phyloP scores from a whole-genome alignment of 2,329 filamentous ascomycete genomes.

The Aspergillus japonicus region DNA sequence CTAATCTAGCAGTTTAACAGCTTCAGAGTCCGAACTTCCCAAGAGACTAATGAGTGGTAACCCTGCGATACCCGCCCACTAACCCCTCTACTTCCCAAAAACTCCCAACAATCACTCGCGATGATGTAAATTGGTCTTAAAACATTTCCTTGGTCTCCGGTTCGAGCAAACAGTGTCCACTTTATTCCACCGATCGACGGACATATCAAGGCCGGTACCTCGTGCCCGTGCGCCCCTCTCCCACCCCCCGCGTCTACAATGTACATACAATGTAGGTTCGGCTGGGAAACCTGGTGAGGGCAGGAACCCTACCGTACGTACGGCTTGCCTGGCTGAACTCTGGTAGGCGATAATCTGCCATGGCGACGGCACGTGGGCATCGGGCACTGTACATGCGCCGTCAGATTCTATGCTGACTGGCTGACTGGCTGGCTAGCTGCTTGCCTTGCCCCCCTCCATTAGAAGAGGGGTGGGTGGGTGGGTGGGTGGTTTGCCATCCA shows the following conservation, averaged over 20 bases:
- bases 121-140: not conserved
- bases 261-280: constrained; percentile 2
- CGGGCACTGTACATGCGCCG: constrained; percentile 6
- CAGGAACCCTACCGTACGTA: constrained; percentile 5
- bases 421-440: not conserved
- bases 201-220: constrained; percentile 17
- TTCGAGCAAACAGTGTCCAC: constrained; percentile 7
- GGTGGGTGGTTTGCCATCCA: not conserved
- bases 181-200: constrained; percentile 8
- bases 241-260: not conserved
- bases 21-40: not conserved
- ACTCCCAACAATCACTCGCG: not conserved
- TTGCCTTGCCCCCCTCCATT: not conserved
- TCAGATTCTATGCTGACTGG: not conserved
- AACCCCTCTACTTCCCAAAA: not conserved
- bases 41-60: not conserved
- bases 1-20: not conserved
- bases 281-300: constrained; percentile 2
- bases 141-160: constrained; percentile 5
- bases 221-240: constrained; percentile 15
- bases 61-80: constrained; percentile 3
- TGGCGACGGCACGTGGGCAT: constrained; percentile 18
- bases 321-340: constrained; percentile 3
- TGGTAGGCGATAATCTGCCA: constrained; percentile 18
- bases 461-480: not conserved